Evolutionary conservation across 441 rosid species (phyloP).

Genomic region (Pelargonium myrrhifolium): DNA sequence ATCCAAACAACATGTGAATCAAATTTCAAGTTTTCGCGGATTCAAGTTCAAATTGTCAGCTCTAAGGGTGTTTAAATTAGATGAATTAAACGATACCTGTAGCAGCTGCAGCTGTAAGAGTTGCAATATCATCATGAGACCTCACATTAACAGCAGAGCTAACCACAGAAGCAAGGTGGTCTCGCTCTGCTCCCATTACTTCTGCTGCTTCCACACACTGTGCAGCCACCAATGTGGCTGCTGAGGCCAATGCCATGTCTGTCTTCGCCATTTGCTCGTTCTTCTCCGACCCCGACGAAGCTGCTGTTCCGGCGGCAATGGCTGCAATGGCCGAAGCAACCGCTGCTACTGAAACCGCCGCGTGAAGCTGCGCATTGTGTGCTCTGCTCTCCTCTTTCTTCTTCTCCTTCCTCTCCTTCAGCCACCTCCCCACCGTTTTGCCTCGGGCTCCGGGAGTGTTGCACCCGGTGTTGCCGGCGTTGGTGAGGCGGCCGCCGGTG

Average conservation of each 20-base stretch:
- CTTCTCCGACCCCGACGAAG: slow-evolving; percentile 52
- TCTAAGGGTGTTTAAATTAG: no score
- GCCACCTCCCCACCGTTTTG: slow-evolving; percentile 82
- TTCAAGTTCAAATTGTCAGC: no score
- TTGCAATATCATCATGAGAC: slow-evolving; percentile 73
- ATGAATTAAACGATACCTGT: slow-evolving; percentile 40
- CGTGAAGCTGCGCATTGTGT: slow-evolving; percentile 88
- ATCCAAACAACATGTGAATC: no score
- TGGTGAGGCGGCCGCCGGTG: slow-evolving; percentile 31
- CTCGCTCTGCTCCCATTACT: slow-evolving; percentile 84
- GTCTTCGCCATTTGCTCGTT: slow-evolving; percentile 83
- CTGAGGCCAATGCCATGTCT: slow-evolving; percentile 83
- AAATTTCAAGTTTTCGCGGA: no score
- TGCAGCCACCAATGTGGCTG: slow-evolving; percentile 81
- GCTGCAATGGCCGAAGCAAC: slow-evolving; percentile 90
- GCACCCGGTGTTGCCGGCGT: slow-evolving; percentile 24
- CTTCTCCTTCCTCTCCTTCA: slow-evolving; percentile 82
- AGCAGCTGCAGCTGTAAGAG: slow-evolving; percentile 89
- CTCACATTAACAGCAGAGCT: slow-evolving; percentile 79
- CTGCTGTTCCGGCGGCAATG: slow-evolving; percentile 74
- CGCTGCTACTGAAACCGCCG: slow-evolving; percentile 74
- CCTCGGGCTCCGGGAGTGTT: slow-evolving; percentile 20
- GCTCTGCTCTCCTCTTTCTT: slow-evolving; percentile 77
- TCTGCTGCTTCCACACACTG: slow-evolving; percentile 94
- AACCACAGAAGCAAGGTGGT: slow-evolving; percentile 61